Base-by-base conservation (phyloP, 164 flowering plant genomes). In the Aristolochia californica region DNA sequence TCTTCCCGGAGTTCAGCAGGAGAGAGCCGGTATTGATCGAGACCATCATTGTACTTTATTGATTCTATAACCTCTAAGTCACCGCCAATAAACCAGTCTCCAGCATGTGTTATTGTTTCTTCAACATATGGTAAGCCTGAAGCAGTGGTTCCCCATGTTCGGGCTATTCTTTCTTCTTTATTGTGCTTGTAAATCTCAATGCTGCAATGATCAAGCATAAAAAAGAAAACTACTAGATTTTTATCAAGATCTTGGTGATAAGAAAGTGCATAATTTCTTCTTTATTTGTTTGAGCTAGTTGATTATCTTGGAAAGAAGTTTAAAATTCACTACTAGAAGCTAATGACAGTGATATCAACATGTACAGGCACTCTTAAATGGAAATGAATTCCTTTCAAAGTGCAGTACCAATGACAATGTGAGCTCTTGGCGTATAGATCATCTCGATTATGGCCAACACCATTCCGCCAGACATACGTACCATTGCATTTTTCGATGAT, bases 101-200 rank as follows among this genome's bases (percentile, higher is more conserved):
- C 97, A 65, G 87, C 71, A 61, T 71, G 60, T 10, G 72, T 70
- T 69, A 86, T 83, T 5, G 82, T 73, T 70, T 84, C 70, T 5
- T 89, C 95, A 52, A 75, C 97, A 62, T 86, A 86, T 5, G 97
- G 97, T 10, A 86, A 68, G 22, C 95, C 91, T 53, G 82, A 84
- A 44, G 91, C 97, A 34, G 88, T 84, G 43, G 87, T 83, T 8
- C 95, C 97, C 97, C 95, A 89, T 7, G 97, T 89, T 63, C 97
- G 74, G 16, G 95, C 97, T 22, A 86, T 80, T 30, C 97, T 63
- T 66, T 89, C 95, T 78, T 89, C 95, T 71, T 84, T 89, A 44
- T 74, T 77, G 72, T 89, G 97, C 78, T 86, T 89, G 80, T 86
- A 89, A 28, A 89, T 84, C 73, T 89, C 97, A 57, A 88, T 81